phyloP scores from a whole-genome alignment of 352 stramenopile genomes.

The Plasmopara viticola region DNA sequence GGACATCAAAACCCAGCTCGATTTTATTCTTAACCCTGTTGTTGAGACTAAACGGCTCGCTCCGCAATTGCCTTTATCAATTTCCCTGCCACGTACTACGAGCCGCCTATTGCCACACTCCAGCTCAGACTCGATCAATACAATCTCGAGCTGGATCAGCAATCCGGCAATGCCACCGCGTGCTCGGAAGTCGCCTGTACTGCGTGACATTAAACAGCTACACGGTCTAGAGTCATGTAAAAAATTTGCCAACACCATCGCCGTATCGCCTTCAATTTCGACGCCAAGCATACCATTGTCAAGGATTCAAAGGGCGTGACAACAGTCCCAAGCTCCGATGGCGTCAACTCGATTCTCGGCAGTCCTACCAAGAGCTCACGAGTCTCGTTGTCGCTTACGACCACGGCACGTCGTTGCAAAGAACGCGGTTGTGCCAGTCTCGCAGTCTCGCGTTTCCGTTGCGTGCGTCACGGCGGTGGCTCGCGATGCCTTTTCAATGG shows the following conservation, averaged over 20 bases:
- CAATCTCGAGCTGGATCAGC: slow-evolving; percentile 24
- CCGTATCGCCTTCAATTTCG: slow-evolving; percentile 20
- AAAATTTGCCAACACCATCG: slow-evolving; percentile 4
- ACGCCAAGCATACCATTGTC: slow-evolving; percentile 11
- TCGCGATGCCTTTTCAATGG: slow-evolving; percentile 49
- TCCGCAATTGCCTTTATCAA: slow-evolving; percentile 5
- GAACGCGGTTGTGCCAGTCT: slow-evolving; percentile 63
- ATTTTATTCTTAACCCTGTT: slow-evolving; percentile 19
- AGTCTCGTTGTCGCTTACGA: slow-evolving; percentile 23
- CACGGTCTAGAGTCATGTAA: slow-evolving; percentile 12
- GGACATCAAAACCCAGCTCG: slow-evolving; percentile 24
- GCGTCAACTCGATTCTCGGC: slow-evolving; percentile 29
- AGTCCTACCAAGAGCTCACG: slow-evolving; percentile 11
- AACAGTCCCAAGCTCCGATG: slow-evolving; percentile 22
- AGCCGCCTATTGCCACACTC: slow-evolving; percentile 3
- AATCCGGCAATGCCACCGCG: slow-evolving; percentile 14
- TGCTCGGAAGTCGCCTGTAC: background rate
- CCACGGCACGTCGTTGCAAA: slow-evolving; percentile 51
- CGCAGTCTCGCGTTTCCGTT: slow-evolving; percentile 48
- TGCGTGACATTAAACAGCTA: slow-evolving; percentile 10
- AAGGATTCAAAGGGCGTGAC: slow-evolving; percentile 11
- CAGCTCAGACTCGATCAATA: slow-evolving; percentile 22
- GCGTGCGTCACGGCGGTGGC: slow-evolving; percentile 51
- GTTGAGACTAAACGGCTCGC: background rate
- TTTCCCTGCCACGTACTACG: slow-evolving; percentile 4